These are phyloP conservation scores for Zelopaecilomyces penicillatus DNA, from an alignment of 2,329 filamentous ascomycete species.

Conservation along the genomic window DNA sequence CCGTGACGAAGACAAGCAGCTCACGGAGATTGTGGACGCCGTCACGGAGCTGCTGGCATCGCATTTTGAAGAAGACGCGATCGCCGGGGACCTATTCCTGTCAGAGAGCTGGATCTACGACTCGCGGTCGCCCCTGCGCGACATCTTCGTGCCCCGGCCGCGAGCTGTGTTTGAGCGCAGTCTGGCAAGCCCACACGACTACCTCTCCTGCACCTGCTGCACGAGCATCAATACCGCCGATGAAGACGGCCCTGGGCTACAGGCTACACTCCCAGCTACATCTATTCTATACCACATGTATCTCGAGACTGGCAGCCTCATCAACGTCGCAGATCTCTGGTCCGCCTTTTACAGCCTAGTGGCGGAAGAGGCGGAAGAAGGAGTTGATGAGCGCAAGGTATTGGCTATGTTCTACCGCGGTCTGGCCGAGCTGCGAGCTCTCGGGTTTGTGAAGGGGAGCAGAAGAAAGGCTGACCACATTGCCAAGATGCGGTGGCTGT, in stretches of 20 bases:
- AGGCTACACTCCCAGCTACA: constrained; percentile 58
- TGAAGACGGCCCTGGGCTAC: constrained; percentile 23
- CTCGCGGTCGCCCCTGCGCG: constrained; percentile 56
- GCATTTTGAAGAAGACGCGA: constrained; percentile 16
- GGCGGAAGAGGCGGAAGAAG: constrained; percentile 26
- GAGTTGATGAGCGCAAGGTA: constrained; percentile 43
- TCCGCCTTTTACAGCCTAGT: constrained; percentile 63
- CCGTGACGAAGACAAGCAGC: constrained; percentile 61
- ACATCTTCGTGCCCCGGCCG: constrained; percentile 70
- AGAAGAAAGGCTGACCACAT: constrained; percentile 90
- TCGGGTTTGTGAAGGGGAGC: constrained; percentile 83
- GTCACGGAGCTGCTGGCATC: constrained; percentile 19
- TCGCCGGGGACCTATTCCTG: constrained; percentile 42
- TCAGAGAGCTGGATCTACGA: constrained; percentile 73
- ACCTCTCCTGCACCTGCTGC: constrained; percentile 67
- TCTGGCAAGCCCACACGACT: constrained; percentile 65
- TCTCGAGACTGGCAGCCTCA: constrained; percentile 64
- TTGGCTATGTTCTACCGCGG: constrained; percentile 77
- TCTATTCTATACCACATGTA: constrained; percentile 73
- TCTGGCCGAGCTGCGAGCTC: constrained; percentile 72
- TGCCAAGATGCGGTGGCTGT: constrained; percentile 78
- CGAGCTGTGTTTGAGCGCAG: constrained; percentile 63
- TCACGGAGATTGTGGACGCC: constrained; percentile 57
- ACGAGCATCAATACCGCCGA: constrained; percentile 33
- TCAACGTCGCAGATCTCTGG: constrained; percentile 77